A percentile compares a stretch with the other conserved stretches of the same genome.
These are phyloP conservation scores for Periglandula ipomoeae DNA, from an alignment of 2,329 filamentous ascomycete genomes.

Conservation along the genomic window DNA sequence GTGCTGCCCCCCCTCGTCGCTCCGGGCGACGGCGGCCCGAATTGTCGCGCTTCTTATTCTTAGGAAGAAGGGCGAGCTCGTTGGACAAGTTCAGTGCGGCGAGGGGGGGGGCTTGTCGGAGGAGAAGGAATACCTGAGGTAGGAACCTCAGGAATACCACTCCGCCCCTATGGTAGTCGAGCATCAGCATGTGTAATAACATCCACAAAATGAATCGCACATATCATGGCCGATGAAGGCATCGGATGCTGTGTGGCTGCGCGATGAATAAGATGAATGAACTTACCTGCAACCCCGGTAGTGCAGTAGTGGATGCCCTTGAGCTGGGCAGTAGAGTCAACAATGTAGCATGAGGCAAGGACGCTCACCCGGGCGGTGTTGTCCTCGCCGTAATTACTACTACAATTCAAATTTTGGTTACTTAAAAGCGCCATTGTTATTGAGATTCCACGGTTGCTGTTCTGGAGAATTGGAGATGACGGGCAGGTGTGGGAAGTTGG, in stretches of 20 bases:
- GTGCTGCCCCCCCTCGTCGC: constrained; percentile 83
- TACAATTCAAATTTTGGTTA: constrained; percentile 57
- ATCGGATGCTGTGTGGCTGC: not conserved
- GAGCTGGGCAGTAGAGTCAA: constrained; percentile 62
- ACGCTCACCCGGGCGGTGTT: constrained; percentile 59
- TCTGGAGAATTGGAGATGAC: constrained; percentile 7
- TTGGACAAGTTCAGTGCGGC: constrained; percentile 61
- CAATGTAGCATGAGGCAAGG: constrained; percentile 86
- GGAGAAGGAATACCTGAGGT: constrained; percentile 77
- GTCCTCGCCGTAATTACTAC: constrained; percentile 69
- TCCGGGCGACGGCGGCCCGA: constrained; percentile 31
- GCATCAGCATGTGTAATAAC: constrained; percentile 4
- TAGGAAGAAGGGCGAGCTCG: constrained; percentile 56
- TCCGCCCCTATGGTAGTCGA: constrained; percentile 52
- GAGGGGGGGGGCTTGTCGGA: constrained; percentile 83
- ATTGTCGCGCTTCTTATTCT: constrained; percentile 37
- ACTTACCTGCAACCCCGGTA: constrained; percentile 71
- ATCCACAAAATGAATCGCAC: too few species aligned
- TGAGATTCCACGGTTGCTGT: constrained; percentile 16
- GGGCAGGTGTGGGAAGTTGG: too few species aligned
- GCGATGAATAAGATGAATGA: not conserved
- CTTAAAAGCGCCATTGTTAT: constrained; percentile 59
- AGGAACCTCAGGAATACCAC: constrained; percentile 92
- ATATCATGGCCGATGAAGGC: too few species aligned
- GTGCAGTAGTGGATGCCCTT: constrained; percentile 92